Evolutionary conservation across 1,284 basidiomycete genomes (phyloP).

Genomic region (Rhodotorula mucilaginosa): DNA sequence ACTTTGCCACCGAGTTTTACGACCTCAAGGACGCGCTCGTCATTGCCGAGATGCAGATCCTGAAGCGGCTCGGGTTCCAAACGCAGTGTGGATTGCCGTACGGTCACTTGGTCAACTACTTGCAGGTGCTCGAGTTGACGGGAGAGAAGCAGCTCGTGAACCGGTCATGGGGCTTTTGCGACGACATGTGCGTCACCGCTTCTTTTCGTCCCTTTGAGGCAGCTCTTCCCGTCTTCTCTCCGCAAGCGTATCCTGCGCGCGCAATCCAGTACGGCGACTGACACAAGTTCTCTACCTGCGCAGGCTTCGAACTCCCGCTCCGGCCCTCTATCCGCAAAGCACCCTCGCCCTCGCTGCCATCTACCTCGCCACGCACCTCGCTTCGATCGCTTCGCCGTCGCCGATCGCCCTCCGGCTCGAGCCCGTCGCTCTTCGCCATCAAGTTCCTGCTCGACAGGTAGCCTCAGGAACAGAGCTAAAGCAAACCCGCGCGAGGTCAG

Average conservation of each 20-base stretch:
- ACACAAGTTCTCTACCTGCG: background rate
- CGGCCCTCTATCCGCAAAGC: constrained; percentile 45
- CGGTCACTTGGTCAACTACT: constrained; percentile 90
- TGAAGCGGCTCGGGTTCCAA: constrained; percentile 66
- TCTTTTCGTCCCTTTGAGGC: background rate
- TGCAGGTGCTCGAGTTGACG: constrained; percentile 76
- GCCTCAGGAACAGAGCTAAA: constrained; percentile 81
- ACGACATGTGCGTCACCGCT: constrained; percentile 48
- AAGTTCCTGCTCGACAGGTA: constrained; percentile 79
- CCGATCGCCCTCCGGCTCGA: constrained; percentile 45
- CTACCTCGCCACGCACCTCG: constrained; percentile 41
- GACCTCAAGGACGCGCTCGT: constrained; percentile 86
- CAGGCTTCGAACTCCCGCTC: constrained; percentile 45
- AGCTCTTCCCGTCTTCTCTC: too few relatives aligned
- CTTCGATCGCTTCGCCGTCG: constrained; percentile 3
- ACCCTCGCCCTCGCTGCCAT: constrained; percentile 44
- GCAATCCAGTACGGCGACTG: background rate
- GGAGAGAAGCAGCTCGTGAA: constrained; percentile 42
- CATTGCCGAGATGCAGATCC: constrained; percentile 93
- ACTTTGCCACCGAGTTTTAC: constrained; percentile 78
- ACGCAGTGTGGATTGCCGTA: constrained; percentile 78
- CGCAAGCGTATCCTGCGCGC: too few relatives aligned
- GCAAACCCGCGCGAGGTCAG: constrained; percentile 93
- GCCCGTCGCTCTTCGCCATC: constrained; percentile 61
- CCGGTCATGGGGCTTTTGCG: constrained; percentile 49